phyloP scores from a whole-genome alignment of 805 yeast species.

The Wickerhamomyces strasburgensis region DNA sequence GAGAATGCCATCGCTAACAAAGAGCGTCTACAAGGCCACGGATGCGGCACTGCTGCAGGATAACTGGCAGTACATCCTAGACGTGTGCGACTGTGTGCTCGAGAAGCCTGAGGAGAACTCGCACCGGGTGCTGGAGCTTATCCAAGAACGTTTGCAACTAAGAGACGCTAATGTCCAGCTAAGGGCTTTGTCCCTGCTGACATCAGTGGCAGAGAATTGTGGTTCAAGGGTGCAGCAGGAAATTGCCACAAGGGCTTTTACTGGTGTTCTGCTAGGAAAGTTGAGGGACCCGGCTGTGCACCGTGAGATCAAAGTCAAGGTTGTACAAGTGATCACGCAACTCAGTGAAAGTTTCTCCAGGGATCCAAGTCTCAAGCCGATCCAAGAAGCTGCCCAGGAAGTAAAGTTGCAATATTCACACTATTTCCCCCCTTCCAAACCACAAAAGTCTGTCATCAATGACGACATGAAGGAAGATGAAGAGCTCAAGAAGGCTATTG shows the following conservation, averaged over 20 bases:
- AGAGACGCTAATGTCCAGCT: conserved; percentile 63
- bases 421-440: conserved; percentile 46
- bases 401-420: conserved; percentile 40
- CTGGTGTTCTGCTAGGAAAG: conserved; percentile 42
- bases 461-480: conserved; percentile 60
- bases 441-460: conserved; percentile 48
- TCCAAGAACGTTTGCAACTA: conserved; percentile 42
- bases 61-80: conserved; percentile 61
- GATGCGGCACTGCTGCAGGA: conserved; percentile 58
- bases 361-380: conserved; percentile 74
- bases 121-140: conserved; percentile 37
- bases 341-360: conserved; percentile 55
- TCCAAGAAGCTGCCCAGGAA: conserved; percentile 54
- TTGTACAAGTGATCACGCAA: conserved; percentile 65
- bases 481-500: conserved; percentile 71
- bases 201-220: conserved; percentile 70
- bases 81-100: conserved; percentile 62
- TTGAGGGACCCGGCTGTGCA: conserved; percentile 56
- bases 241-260: conserved; percentile 54
- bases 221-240: conserved; percentile 64
- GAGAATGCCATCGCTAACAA: neutral
- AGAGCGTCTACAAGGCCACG: conserved; percentile 44
- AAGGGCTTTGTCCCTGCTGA: conserved; percentile 48
- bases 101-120: conserved; percentile 48
- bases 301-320: conserved; percentile 55